Conservation (phyloP, 208 protist genomes). For the Angomonas desouzai region DNA sequence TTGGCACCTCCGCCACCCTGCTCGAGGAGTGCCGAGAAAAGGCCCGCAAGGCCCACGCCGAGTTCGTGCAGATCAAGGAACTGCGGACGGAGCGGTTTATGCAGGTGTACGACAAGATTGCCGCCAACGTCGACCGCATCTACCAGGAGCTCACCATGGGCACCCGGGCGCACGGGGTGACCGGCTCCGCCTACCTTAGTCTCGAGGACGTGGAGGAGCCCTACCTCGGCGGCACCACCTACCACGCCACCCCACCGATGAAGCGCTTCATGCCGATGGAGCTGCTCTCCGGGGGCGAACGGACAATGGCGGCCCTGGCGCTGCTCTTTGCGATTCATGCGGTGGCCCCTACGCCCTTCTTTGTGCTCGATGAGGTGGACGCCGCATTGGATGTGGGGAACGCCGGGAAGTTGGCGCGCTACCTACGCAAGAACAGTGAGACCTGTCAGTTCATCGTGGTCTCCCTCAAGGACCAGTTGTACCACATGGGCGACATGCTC, state of each 20-base stretch:
- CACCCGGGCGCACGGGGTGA: constrained; percentile 59
- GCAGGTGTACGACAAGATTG: constrained; percentile 91
- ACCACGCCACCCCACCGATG: constrained; percentile 95
- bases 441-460: constrained; percentile 97
- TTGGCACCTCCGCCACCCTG: constrained; percentile 65
- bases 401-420: constrained; percentile 94
- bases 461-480: constrained; percentile 98
- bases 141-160: constrained; percentile 95
- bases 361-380: constrained; percentile 99
- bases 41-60: constrained; percentile 62
- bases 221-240: constrained; percentile 95
- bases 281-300: constrained; percentile 97
- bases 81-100: constrained; percentile 90
- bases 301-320: constrained; percentile 98
- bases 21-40: constrained; percentile 72
- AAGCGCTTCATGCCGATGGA: constrained; percentile 98
- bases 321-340: constrained; percentile 98
- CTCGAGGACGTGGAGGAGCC: constrained; percentile 96
- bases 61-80: constrained; percentile 87
- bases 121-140: constrained; percentile 85
- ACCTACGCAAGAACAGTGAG: constrained; percentile 80
- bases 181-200: constrained; percentile 93
- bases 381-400: constrained; percentile 98
- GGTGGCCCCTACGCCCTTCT: constrained; percentile 96
- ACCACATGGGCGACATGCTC: constrained; percentile 91